phyloP scores from a whole-genome alignment of 2,329 filamentous ascomycete genomes.

The Diaporthe nobilis region DNA sequence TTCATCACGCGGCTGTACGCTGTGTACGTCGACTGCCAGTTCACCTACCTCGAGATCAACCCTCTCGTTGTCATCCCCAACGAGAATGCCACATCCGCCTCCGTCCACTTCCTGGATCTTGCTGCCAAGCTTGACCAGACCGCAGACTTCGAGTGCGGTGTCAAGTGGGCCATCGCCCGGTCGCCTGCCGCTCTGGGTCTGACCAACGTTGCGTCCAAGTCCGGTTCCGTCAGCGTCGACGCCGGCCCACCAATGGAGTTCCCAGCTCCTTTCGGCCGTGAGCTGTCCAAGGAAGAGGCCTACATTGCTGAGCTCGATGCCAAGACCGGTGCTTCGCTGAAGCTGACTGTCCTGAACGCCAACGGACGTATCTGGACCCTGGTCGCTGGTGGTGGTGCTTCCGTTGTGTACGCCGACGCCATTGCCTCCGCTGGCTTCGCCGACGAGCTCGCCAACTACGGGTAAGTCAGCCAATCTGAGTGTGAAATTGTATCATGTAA shows the following conservation, averaged over 20 bases:
- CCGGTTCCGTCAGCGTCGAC: conserved; percentile 90
- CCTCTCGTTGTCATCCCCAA: conserved; percentile 98
- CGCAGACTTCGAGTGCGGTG: conserved; percentile 98
- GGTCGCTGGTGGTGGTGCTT: conserved; percentile 98
- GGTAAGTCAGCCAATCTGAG: conserved; percentile 16
- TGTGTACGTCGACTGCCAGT: conserved; percentile 99
- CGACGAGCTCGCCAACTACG: conserved; percentile 98
- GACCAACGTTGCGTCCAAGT: conserved; percentile 73
- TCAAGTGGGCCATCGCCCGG: conserved; percentile 98
- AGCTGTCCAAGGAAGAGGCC: conserved; percentile 98
- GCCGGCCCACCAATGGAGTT: conserved; percentile 99
- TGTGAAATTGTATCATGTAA: background rate
- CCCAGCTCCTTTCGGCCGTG: conserved; percentile 98
- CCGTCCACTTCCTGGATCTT: conserved; percentile 97
- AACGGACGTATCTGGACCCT: conserved; percentile 97
- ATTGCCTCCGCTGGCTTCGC: conserved; percentile 97
- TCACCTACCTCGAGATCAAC: conserved; percentile 99
- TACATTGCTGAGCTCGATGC: conserved; percentile 99
- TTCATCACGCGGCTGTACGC: conserved; percentile 99
- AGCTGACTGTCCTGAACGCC: conserved; percentile 95
- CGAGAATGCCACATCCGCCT: conserved; percentile 88
- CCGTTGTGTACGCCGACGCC: conserved; percentile 98
- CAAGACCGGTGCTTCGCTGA: conserved; percentile 98
- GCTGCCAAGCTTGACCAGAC: conserved; percentile 99
- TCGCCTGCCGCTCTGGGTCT: conserved; percentile 90